phyloP scores from a whole-genome alignment of 768 basidiomycete species.

The Pholiota microspora region DNA sequence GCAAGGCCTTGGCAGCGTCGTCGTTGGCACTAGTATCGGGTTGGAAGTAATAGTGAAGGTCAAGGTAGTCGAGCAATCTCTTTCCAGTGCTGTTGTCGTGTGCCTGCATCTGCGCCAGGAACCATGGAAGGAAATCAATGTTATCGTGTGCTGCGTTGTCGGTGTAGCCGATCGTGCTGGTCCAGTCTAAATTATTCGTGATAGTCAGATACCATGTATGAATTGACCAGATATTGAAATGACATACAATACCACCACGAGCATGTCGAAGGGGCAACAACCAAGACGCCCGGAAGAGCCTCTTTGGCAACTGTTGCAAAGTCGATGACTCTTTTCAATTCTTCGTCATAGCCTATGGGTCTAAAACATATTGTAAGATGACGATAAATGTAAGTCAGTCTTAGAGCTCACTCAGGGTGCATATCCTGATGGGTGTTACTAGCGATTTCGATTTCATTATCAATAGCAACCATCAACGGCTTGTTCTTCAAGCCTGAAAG shows the following conservation, averaged over 20 bases:
- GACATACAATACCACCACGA: constrained; percentile 45
- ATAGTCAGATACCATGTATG: not conserved
- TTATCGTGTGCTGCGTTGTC: constrained; percentile 52
- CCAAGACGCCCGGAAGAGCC: constrained; percentile 40
- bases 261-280: constrained; percentile 47
- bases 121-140: constrained; percentile 56
- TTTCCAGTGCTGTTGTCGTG: constrained; percentile 32
- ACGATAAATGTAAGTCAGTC: no score
- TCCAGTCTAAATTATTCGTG: constrained; percentile 42
- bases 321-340: constrained; percentile 42
- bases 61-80: constrained; percentile 52
- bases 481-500: constrained; percentile 44
- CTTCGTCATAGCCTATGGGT: constrained; percentile 49
- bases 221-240: not conserved
- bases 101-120: constrained; percentile 46
- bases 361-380: no score
- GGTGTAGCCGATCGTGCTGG: constrained; percentile 42
- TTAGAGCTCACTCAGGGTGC: constrained; percentile 41
- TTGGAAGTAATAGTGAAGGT: constrained; percentile 56
- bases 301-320: constrained; percentile 41
- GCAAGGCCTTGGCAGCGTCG: constrained; percentile 46
- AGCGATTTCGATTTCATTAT: constrained; percentile 60
- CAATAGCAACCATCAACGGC: constrained; percentile 45
- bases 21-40: constrained; percentile 53
- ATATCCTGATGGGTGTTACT: constrained; percentile 54